Evolutionary conservation across 2,329 filamentous ascomycete species (phyloP).

Genomic region (Mycosphaerelloides madeirae): DNA sequence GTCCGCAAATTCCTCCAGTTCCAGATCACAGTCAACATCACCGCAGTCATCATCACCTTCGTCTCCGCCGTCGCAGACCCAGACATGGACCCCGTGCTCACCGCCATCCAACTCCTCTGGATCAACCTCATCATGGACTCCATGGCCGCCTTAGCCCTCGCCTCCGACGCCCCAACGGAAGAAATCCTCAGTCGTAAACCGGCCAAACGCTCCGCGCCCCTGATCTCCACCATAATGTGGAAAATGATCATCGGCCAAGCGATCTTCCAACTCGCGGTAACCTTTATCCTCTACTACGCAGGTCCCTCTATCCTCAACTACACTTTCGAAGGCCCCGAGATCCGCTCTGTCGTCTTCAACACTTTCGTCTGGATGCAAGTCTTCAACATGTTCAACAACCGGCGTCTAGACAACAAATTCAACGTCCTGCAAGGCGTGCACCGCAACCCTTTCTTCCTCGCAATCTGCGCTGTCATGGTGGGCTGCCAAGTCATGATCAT

Average conservation of each 20-base stretch:
- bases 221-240: conserved; percentile 93
- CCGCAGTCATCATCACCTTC: conserved; percentile 81
- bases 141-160: conserved; percentile 82
- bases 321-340: conserved; percentile 43
- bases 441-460: conserved; percentile 82
- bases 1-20: conserved; percentile 58
- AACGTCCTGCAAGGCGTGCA: conserved; percentile 89
- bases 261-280: conserved; percentile 75
- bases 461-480: conserved; percentile 80
- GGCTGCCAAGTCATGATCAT: conserved; percentile 87
- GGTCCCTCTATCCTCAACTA: conserved; percentile 58
- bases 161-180: conserved; percentile 79
- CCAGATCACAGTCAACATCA: conserved; percentile 85
- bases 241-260: conserved; percentile 97
- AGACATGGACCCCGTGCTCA: conserved; percentile 69
- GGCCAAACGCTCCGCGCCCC: conserved; percentile 64
- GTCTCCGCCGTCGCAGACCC: conserved; percentile 72
- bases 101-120: conserved; percentile 88
- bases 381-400: conserved; percentile 97
- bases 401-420: conserved; percentile 87
- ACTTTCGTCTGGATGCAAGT: conserved; percentile 99
- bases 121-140: conserved; percentile 96
- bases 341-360: conserved; percentile 88
- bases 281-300: conserved; percentile 79
- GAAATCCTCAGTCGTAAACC: conserved; percentile 76